A percentile compares a stretch with the other conserved stretches of the same genome.
Conservation (phyloP, 108 stramenopile species). For the Cylindrotheca closterium region DNA sequence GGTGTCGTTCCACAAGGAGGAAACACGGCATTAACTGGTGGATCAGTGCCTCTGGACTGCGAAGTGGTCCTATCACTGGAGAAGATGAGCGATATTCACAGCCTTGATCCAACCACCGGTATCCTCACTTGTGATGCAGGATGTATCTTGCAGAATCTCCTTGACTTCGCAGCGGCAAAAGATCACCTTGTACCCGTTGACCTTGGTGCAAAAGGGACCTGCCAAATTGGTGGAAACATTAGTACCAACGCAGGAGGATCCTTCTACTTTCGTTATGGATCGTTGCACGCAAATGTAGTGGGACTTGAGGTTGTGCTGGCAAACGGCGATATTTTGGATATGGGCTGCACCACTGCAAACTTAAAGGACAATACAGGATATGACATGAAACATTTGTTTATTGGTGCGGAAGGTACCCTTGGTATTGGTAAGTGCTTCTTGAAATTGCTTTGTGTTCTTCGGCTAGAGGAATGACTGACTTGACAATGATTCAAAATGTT, state of each 20-base stretch:
- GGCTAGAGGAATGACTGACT: background rate
- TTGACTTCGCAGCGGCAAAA: constrained; percentile 53
- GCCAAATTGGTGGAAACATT: constrained; percentile 96
- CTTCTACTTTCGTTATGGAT: constrained; percentile 76
- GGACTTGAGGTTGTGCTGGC: constrained; percentile 94
- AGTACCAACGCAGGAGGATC: constrained; percentile 95
- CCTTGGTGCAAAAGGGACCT: constrained; percentile 94
- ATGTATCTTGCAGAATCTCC: constrained; percentile 83
- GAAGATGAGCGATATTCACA: constrained; percentile 64
- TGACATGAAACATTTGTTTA: constrained; percentile 91
- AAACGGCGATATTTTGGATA: constrained; percentile 78
- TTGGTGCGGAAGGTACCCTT: constrained; percentile 96
- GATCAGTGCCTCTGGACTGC: constrained; percentile 54
- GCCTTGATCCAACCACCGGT: constrained; percentile 64
- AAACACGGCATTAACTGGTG: constrained; percentile 96
- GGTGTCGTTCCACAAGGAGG: constrained; percentile 94
- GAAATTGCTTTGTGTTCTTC: background rate
- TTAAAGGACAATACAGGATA: constrained; percentile 98
- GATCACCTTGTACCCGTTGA: constrained; percentile 88
- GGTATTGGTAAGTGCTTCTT: constrained; percentile 60
- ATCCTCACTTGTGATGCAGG: constrained; percentile 92
- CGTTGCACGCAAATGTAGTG: constrained; percentile 88
- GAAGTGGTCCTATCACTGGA: constrained; percentile 83
- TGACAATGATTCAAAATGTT: background rate
- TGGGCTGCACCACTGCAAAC: constrained; percentile 43